Base-by-base conservation (phyloP, 1,284 basidiomycete genomes). In the Fomitopsis pinicola region DNA sequence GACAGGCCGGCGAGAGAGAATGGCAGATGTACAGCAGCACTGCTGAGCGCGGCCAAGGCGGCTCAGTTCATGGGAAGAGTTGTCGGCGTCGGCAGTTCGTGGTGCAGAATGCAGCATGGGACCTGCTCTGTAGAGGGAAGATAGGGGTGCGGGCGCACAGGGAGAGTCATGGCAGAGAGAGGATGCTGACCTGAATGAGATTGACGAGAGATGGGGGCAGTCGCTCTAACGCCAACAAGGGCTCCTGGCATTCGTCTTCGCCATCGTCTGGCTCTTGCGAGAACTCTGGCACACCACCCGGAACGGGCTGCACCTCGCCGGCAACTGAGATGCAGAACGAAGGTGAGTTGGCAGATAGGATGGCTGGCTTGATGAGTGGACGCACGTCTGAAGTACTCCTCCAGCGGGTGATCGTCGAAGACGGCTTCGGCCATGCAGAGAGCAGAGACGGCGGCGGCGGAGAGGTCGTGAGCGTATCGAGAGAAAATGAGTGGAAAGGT, bases 391-490 rank as follows among this genome's bases (percentile, higher is more conserved):
- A 92, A 77, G 72, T 92, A 92, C 65, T 85, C 81, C 69, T 87
- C 84, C 46, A 92, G 80, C 46, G 90, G 90, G 68, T 91, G 89
- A 61, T 89, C 83, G 66, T 90, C 84, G 74, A 89, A 91, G 65
- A 91, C 73, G 63, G 90, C 81, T 77, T 92, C 87, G 38, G 90
- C 90, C 90, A 92, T 92, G 55, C 36, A 35, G 22, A 45, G 19
- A 14, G 26, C 38, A 17, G 22, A 19, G 26, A 19, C 28, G 61
- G 53, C 45, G 45, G 64, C 59, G 57, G 59, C 63, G 42, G 57
- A 59, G 28, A 52, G 59, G 54, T 57, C 52, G 46, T 60, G 55
- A 58, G 52, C 28, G 52, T 59, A 59, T 66, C 62, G 68, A 33
- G 30, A 33, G 30, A 33, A 68, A 45, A 68, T 52, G 61, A 62